A percentile compares a stretch with the other conserved stretches of the same genome.
Conservation (phyloP, 1,139 yeast species). For the Sugiyamaella novakii region DNA sequence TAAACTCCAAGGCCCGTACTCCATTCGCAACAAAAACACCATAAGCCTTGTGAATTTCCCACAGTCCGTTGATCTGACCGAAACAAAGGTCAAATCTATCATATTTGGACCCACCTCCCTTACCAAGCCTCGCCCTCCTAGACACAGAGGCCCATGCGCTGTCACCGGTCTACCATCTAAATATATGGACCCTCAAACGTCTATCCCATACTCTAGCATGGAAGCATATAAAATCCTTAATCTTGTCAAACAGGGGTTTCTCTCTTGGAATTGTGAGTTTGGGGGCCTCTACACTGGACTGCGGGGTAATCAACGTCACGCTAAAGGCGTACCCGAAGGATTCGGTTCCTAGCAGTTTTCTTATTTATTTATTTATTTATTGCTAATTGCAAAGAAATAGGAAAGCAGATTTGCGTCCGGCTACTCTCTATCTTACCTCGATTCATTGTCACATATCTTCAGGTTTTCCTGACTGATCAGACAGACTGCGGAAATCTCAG, state of each 20-base stretch:
- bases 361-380: conserved; percentile 16
- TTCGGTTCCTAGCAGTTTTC: conserved; percentile 43
- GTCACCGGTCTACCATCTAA: conserved; percentile 78
- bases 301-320: conserved; percentile 60
- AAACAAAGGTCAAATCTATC: conserved; percentile 47
- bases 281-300: conserved; percentile 71
- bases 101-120: conserved; percentile 63
- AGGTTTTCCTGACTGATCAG: too few species aligned
- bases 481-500: too few species aligned
- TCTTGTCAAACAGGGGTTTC: conserved; percentile 63
- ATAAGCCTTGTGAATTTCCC: conserved; percentile 39
- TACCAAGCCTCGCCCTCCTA: conserved; percentile 22
- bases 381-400: conserved; percentile 6
- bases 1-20: conserved; percentile 33
- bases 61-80: conserved; percentile 33
- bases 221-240: conserved; percentile 75
- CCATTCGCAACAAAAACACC: conserved; percentile 29
- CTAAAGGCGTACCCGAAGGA: conserved; percentile 88
- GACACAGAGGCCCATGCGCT: conserved; percentile 51
- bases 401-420: too few species aligned
- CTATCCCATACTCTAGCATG: conserved; percentile 77
- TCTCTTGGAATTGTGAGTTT: conserved; percentile 70
- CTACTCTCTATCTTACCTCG: too few species aligned
- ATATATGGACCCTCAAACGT: conserved; percentile 84
- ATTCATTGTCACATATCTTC: too few species aligned